Conservation (phyloP, 768 basidiomycete genomes). For the Russula emetica region DNA sequence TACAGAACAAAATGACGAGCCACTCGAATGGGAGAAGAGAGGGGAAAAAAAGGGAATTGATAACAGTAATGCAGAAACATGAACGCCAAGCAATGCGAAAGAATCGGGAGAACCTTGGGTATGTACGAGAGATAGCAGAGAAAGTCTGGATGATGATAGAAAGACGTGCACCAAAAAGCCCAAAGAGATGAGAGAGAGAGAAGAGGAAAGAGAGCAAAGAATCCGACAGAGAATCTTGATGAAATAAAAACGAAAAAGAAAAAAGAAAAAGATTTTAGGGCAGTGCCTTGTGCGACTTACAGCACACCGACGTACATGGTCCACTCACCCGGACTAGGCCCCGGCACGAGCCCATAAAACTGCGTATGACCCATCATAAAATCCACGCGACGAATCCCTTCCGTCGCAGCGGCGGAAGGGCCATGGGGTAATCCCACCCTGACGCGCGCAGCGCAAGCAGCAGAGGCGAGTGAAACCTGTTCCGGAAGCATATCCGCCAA, state of each 20-base stretch:
- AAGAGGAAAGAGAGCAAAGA: neutral
- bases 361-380: conserved; percentile 14
- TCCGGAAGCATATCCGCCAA: conserved; percentile 28
- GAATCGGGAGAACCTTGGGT: neutral
- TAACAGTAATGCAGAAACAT: neutral
- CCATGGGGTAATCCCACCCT: conserved; percentile 5
- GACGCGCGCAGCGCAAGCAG: conserved; percentile 27
- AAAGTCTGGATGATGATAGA: neutral
- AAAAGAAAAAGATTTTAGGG: neutral
- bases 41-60: neutral
- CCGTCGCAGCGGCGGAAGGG: neutral
- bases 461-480: neutral
- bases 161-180: neutral
- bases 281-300: neutral
- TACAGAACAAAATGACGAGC: neutral
- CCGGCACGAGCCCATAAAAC: conserved; percentile 22
- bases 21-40: neutral
- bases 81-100: neutral
- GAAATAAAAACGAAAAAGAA: neutral
- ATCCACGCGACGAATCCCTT: conserved; percentile 23
- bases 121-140: no score
- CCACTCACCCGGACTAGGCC: conserved; percentile 23
- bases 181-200: neutral
- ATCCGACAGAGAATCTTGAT: neutral
- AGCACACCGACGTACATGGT: conserved; percentile 24